Conservation (phyloP, 441 rosid genomes). For the Croton laevigatus region DNA sequence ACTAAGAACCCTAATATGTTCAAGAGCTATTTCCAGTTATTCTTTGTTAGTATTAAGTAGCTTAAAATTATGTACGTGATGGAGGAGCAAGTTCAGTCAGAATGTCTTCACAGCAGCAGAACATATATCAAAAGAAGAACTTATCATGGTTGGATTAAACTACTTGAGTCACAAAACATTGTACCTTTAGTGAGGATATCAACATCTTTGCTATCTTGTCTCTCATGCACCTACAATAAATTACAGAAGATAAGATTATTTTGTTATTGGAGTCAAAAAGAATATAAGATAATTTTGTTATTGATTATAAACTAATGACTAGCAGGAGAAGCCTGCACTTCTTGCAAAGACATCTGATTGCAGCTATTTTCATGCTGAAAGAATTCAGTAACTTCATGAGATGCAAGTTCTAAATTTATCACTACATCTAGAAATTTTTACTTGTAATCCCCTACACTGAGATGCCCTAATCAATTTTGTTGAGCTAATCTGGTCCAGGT, state of each 20-base stretch:
- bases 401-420: neutral
- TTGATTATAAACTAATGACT: neutral
- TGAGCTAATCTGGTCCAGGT: neutral
- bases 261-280: neutral
- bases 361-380: neutral
- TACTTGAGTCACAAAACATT: neutral
- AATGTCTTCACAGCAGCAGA: neutral
- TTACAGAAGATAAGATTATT: neutral
- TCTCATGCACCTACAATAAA: slow-evolving; percentile 57
- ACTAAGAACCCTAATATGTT: neutral
- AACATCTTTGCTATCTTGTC: slow-evolving; percentile 38
- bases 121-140: neutral
- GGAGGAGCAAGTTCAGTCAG: neutral
- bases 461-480: neutral
- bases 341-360: neutral
- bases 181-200: slow-evolving; percentile 76
- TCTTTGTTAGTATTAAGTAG: neutral
- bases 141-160: neutral
- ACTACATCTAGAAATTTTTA: neutral
- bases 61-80: neutral
- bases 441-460: neutral
- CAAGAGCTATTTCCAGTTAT: neutral
- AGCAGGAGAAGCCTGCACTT: neutral
- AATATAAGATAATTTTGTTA: too few relatives aligned
- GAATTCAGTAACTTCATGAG: neutral